Conservation (phyloP, 306 rosid species). For the Ormosia emarginata region DNA sequence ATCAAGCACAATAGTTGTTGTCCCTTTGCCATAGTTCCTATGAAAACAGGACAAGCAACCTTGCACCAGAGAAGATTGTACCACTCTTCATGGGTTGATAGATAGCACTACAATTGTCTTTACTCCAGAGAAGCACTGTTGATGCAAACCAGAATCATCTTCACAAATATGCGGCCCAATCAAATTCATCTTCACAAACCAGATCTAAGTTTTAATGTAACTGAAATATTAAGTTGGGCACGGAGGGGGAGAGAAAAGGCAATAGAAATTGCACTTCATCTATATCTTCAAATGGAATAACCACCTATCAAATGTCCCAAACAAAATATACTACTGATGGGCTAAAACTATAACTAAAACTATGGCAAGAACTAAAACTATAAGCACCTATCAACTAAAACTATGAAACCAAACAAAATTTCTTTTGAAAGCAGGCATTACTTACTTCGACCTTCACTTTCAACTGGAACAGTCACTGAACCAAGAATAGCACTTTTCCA, state of each 20-base stretch:
- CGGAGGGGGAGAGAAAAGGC: slow-evolving; percentile 19
- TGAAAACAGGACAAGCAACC: too few relatives aligned
- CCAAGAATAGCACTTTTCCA: slow-evolving; percentile 99
- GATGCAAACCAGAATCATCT: too few relatives aligned
- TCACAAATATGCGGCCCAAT: too few relatives aligned
- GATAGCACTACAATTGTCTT: too few relatives aligned
- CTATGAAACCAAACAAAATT: slow-evolving; percentile 15
- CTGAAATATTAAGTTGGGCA: slow-evolving; percentile 1
- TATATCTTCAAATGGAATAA: slow-evolving; percentile 81
- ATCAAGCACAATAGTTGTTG: too few relatives aligned
- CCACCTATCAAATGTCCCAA: slow-evolving; percentile 55
- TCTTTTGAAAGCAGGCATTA: slow-evolving; percentile 26
- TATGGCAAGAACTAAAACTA: background rate
- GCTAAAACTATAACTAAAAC: background rate
- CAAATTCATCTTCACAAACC: too few relatives aligned
- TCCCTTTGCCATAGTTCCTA: too few relatives aligned
- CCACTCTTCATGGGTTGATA: too few relatives aligned
- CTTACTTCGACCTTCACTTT: slow-evolving; percentile 94
- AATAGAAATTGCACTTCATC: slow-evolving; percentile 68
- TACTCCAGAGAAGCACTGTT: too few relatives aligned
- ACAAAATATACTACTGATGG: background rate
- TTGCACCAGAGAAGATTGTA: too few relatives aligned
- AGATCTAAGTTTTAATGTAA: slow-evolving; percentile 19
- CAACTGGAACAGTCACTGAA: slow-evolving; percentile 85
- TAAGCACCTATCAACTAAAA: background rate